Evolutionary conservation across 2,329 filamentous ascomycete species (phyloP).

Genomic region (Furcasterigmium furcatum): DNA sequence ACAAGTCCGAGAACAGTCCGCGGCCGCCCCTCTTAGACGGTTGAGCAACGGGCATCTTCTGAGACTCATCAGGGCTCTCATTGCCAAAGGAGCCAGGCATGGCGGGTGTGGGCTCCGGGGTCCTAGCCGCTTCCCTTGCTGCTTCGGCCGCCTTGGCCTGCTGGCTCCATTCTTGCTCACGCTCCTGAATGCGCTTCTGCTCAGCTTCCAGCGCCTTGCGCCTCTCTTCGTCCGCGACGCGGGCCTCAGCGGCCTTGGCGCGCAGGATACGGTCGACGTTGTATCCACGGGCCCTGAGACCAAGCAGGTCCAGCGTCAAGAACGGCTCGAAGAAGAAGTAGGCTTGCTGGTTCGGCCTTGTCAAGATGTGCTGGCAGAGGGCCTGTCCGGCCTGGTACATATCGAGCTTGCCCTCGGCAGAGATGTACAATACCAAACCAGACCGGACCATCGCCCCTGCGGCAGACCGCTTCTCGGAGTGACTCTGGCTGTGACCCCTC

Average conservation of each 20-base stretch:
- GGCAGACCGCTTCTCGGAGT: slow-evolving; percentile 73
- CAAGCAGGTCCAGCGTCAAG: slow-evolving; percentile 77
- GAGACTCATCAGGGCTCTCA: slow-evolving; percentile 56
- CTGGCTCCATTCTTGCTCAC: slow-evolving; percentile 40
- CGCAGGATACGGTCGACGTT: slow-evolving; percentile 94
- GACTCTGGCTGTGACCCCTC: slow-evolving; percentile 63
- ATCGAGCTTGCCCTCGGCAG: slow-evolving; percentile 65
- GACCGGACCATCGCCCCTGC: slow-evolving; percentile 54
- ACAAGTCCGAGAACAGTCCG: slow-evolving; percentile 66
- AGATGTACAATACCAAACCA: slow-evolving; percentile 72
- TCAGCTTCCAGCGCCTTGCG: slow-evolving; percentile 73
- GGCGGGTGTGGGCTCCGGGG: slow-evolving; percentile 36
- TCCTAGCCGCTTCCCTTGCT: slow-evolving; percentile 32
- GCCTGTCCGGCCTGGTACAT: slow-evolving; percentile 91
- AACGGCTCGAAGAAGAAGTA: slow-evolving; percentile 90
- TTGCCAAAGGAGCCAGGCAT: slow-evolving; percentile 74
- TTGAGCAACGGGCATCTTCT: slow-evolving; percentile 23
- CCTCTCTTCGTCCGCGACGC: slow-evolving; percentile 80
- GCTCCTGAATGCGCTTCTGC: slow-evolving; percentile 61
- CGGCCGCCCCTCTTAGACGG: slow-evolving; percentile 43
- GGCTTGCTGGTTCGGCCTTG: slow-evolving; percentile 81
- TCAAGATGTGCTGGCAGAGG: slow-evolving; percentile 76
- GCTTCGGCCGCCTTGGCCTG: slow-evolving; percentile 38
- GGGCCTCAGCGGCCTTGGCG: slow-evolving; percentile 81
- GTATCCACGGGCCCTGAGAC: slow-evolving; percentile 84